Percentiles rank a stretch among this genome's conserved stretches.
phyloP scores from a whole-genome alignment of 805 yeast genomes.

The Starmerella sirachaensis region DNA sequence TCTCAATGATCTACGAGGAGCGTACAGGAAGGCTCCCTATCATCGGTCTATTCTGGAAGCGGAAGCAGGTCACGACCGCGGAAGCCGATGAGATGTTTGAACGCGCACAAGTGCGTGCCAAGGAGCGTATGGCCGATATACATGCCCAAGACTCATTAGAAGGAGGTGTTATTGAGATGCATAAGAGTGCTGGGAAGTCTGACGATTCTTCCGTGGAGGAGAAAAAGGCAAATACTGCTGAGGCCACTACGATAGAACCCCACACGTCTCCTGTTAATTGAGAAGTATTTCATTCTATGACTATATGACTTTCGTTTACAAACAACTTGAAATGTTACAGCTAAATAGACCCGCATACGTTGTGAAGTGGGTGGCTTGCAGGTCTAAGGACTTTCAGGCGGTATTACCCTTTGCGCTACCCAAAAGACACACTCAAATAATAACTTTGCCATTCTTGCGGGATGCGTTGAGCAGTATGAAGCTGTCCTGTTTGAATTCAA shows the following conservation, averaged over 20 bases:
- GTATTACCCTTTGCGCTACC: constrained; percentile 38
- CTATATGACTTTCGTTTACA: too few relatives aligned
- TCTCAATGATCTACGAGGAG: constrained; percentile 70
- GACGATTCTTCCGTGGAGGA: constrained; percentile 3
- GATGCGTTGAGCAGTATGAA: constrained; percentile 42
- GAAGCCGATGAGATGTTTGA: constrained; percentile 30
- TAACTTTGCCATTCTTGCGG: constrained; percentile 41
- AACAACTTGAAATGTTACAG: too few relatives aligned
- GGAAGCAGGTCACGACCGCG: constrained; percentile 26
- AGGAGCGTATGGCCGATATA: constrained; percentile 11
- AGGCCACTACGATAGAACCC: background rate
- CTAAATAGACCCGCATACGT: background rate
- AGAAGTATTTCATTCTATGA: too few relatives aligned
- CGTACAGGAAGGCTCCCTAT: constrained; percentile 66
- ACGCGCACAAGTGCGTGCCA: constrained; percentile 20
- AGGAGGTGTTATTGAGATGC: constrained; percentile 17
- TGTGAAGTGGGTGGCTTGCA: too few relatives aligned
- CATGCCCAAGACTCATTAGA: constrained; percentile 19
- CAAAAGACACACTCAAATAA: constrained; percentile 55
- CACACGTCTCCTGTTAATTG: too few relatives aligned
- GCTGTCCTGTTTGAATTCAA: constrained; percentile 36
- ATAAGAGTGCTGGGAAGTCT: constrained; percentile 7
- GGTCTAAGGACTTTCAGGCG: too few relatives aligned
- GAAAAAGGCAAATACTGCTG: background rate
- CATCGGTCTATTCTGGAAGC: constrained; percentile 35